Evolutionary conservation across 768 basidiomycete species (phyloP).

Genomic region (Tremella mesenterica): DNA sequence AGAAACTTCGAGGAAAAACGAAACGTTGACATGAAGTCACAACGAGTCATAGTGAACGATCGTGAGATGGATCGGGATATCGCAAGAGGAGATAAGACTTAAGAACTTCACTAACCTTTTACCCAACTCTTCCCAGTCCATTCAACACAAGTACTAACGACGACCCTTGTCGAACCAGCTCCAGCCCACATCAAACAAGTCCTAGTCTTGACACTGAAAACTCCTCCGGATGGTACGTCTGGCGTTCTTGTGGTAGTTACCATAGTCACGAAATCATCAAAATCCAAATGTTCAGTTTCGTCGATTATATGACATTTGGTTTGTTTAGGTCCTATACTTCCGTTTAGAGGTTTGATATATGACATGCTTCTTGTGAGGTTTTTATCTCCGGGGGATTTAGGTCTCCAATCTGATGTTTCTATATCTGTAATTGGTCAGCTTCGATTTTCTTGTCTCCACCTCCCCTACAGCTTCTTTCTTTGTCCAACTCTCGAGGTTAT

Average conservation of each 20-base stretch:
- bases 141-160: conserved; percentile 85
- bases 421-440: conserved; percentile 55
- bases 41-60: too few relatives aligned
- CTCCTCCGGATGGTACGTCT: conserved; percentile 87
- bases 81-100: too few relatives aligned
- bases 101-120: conserved; percentile 55
- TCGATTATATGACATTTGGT: conserved; percentile 93
- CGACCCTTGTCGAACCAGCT: conserved; percentile 60
- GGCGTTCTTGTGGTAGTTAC: conserved; percentile 86
- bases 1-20: not conserved
- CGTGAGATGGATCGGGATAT: too few relatives aligned
- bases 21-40: too few relatives aligned
- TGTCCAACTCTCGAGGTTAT: not conserved
- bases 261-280: conserved; percentile 71
- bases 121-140: conserved; percentile 97
- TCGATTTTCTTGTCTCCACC: not conserved
- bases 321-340: conserved; percentile 80
- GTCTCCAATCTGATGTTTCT: conserved; percentile 91
- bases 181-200: conserved; percentile 95
- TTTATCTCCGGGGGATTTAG: conserved; percentile 54
- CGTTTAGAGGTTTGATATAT: conserved; percentile 88
- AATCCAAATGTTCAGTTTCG: conserved; percentile 68
- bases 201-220: conserved; percentile 85
- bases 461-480: too few relatives aligned
- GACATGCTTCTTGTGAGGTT: conserved; percentile 81